Evolutionary conservation across 768 basidiomycete species (phyloP), one percentile per base, ranked within the genome.

Genomic region (Lepiota subincarnata): DNA sequence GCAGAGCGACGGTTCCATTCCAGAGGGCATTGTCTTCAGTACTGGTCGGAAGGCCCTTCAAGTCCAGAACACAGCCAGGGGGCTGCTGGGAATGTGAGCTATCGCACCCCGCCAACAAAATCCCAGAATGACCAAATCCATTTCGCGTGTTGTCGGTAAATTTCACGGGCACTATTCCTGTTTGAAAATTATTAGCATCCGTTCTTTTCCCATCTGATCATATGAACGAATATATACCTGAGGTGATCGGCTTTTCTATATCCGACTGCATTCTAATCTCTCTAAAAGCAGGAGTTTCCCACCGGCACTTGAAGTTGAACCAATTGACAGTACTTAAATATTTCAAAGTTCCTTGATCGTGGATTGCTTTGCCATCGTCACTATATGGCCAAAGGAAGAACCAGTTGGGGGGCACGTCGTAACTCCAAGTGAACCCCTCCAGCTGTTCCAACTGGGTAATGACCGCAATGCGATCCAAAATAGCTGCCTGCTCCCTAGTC

Each of bases 271-370:
- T 11, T 16, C 26, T 13, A 4, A 50, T 22, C n/a, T 50, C 48
- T 24, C 11, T 36, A 10, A 36, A 22, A 5, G 16, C 19, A 50
- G 48, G 48, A 2, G 22, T 31, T 28, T 50, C 48, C 48, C 48
- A 50, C 18, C 48, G 48, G 38, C 48, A 50, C 10, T 26, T 40
- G 38, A 50, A 19, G 6, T 50, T 50, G 38, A 50, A 50, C 13
- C 19, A 39, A 40, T 24, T 40, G 8, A 39, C 24, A 20, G 24
- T n/a, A 26, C 38, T 50, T 13, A 16, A 16, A 31, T 50, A 50
- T 34, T 39, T 50, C 22, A 50, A n/a, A 0, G 48, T 28, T 4
- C 36, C 48, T n/a, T 28, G 38, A 6, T 50, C 37, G 10, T 50
- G 48, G 34, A 50, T 50, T 36, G 26, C 8, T 3, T 40, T 12